These are phyloP conservation scores for Strobilomyces dryophilus DNA, from an alignment of 768 basidiomycete genomes.

Conservation along the genomic window DNA sequence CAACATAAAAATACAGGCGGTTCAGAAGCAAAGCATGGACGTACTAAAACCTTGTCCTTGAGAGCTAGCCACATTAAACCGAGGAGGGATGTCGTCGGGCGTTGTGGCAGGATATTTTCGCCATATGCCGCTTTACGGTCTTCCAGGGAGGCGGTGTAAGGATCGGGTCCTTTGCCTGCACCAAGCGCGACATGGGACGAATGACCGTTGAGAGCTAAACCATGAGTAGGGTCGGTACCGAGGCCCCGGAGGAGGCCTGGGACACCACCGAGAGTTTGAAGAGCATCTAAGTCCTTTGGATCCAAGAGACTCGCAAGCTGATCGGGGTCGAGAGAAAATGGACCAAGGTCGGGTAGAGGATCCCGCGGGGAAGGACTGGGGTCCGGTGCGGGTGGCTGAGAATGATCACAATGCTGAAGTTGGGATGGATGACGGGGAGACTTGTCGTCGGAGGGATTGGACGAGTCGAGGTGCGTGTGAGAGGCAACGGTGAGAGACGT, in stretches of 20 bases:
- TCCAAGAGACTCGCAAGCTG: constrained; percentile 84
- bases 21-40: constrained; percentile 22
- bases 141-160: constrained; percentile 43
- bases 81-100: constrained; percentile 66
- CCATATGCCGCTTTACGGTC: constrained; percentile 71
- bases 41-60: constrained; percentile 86
- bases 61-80: constrained; percentile 81
- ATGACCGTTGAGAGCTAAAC: constrained; percentile 30
- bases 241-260: constrained; percentile 65
- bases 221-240: constrained; percentile 56
- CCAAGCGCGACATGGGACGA: constrained; percentile 19
- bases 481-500: constrained; percentile 34
- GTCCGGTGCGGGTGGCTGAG: constrained; percentile 13
- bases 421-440: constrained; percentile 17
- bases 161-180: constrained; percentile 16
- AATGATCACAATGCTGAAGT: constrained; percentile 19
- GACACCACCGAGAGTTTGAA: constrained; percentile 70
- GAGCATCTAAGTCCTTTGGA: constrained; percentile 71
- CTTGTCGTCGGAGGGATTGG: constrained; percentile 18
- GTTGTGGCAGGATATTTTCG: constrained; percentile 65
- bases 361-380: constrained; percentile 31
- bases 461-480: constrained; percentile 36
- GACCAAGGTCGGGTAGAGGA: constrained; percentile 51
- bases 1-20: constrained; percentile 6
- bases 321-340: constrained; percentile 71